Evolutionary conservation across 2,329 filamentous ascomycete species (phyloP), one percentile per base, ranked within the genome.

Genomic region (Penicillium capsulatum): DNA sequence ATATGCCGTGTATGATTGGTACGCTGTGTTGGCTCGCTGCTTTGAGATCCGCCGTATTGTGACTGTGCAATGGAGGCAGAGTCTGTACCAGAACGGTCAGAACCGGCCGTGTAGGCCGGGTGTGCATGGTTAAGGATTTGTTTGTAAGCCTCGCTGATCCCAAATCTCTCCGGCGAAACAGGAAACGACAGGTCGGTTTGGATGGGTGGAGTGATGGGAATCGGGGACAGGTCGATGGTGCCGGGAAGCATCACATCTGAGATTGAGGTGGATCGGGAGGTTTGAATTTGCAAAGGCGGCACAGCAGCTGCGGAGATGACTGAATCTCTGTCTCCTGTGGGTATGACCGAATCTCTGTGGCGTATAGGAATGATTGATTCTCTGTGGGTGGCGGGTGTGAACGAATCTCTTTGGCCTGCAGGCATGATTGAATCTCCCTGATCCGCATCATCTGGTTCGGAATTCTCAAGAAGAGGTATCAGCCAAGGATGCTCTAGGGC

Each of bases 401-500:
- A n/a, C n/a, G n/a, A n/a, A n/a, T n/a, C n/a, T n/a, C n/a, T n/a
- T n/a, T n/a, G n/a, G n/a, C n/a, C n/a, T n/a, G n/a, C n/a, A n/a
- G n/a, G n/a, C n/a, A 22, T 4, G 7, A 15, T 26, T 13, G 32
- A 14, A 13, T 20, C n/a, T 10, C n/a, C 2, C 15, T 17, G 14
- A 11, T 6, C 14, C 22, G 16, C 11, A 3, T 33, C 33, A 9
- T 40, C 41, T 34, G 32, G n/a, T 9, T 38, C 31, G 2, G 35
- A 43, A 15, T 43, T 35, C 17, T 38, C 35, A 5, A 33, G 30
- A 17, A 40, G 16, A 3, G 33, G 19, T n/a, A 20, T 19, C 11
- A 45, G 17, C 42, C 42, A 45, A 14, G 26, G 13, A 30, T 45
- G 38, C 11, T 38, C 35, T 13, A 45, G 26, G 4, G 31, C 35